Evolutionary conservation across 495 filamentous ascomycete species (phyloP), one percentile per base, ranked within the genome.

Genomic region (Daldinia loculata): DNA sequence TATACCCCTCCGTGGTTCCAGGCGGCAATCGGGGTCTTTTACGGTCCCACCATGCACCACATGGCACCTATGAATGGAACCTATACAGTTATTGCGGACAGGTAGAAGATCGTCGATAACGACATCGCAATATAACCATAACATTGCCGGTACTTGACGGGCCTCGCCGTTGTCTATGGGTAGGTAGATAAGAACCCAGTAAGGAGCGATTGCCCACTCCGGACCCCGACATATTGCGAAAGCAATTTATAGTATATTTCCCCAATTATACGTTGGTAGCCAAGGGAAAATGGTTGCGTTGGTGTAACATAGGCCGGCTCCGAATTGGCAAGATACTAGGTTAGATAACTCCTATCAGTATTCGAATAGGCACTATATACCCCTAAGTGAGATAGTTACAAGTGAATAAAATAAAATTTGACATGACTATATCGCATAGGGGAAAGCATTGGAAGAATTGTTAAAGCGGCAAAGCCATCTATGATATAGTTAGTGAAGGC

Each of bases 301-400:
- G 26, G 17, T 51, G 53, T 15, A 69, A 53, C 43, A 6, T 57
- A 56, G 53, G 27, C 36, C 27, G 17, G 29, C 27, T 59, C 53
- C 66, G 66, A 29, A 53, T 63, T 69, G 66, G 59, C 59, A 59
- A 52, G 66, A 63, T 24, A 56, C n/a, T 0, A 56, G 53, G 38
- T n/a, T 0, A 56, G 53, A 56, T 56, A 56, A 56, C 53, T 27
- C 14, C 24, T 53, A 27, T 24, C 17, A 24, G 11, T 3, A 11
- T 48, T 24, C 9, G 6, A 19, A 48, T 48, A 48, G 24, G 43
- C 17, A 24, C 24, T 3, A 48, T 12, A 48, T 9, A 48, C 12
- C 12, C 17, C 41, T 19, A 11, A 4, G 50, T 27, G 24, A 53
- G 5, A 11, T 7, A 2, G 27, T 30, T 41, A 45, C n/a, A 19